These are phyloP conservation scores for Sambucus nigra DNA, from an alignment of 129 eudicot genomes.

Conservation along the genomic window DNA sequence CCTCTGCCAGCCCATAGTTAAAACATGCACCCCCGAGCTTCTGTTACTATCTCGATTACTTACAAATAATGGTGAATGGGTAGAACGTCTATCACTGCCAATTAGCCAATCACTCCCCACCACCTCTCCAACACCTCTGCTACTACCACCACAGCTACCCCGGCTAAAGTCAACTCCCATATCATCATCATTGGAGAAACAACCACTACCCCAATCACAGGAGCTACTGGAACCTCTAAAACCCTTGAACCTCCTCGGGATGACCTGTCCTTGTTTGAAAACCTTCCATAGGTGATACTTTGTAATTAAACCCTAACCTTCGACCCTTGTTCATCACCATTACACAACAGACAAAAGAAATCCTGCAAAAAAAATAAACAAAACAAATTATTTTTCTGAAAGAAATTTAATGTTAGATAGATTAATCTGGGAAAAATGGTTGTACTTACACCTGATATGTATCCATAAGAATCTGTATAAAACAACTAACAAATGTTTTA, in stretches of 20 bases:
- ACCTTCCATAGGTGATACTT: conserved; percentile 87
- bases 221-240: conserved; percentile 43
- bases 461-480: too few relatives aligned
- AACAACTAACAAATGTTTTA: too few relatives aligned
- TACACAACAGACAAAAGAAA: too few relatives aligned
- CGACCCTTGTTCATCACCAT: too few relatives aligned
- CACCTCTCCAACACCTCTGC: conserved; percentile 36
- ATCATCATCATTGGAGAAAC: conserved; percentile 38
- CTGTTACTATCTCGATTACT: conserved; percentile 43
- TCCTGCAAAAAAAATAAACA: too few relatives aligned
- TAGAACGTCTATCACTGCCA: conserved; percentile 53
- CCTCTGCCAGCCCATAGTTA: conserved; percentile 79
- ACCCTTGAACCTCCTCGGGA: conserved; percentile 54
- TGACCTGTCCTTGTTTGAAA: conserved; percentile 52
- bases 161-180: conserved; percentile 34
- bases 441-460: too few relatives aligned
- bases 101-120: conserved; percentile 78
- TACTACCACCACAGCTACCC: conserved; percentile 56
- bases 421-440: too few relatives aligned
- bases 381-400: too few relatives aligned
- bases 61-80: conserved; percentile 55
- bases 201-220: conserved; percentile 35
- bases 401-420: too few relatives aligned
- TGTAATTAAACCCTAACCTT: too few relatives aligned
- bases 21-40: conserved; percentile 91